These are phyloP conservation scores for Curvularia eragrostidis DNA, from an alignment of 2,329 filamentous ascomycete genomes.

Conservation along the genomic window DNA sequence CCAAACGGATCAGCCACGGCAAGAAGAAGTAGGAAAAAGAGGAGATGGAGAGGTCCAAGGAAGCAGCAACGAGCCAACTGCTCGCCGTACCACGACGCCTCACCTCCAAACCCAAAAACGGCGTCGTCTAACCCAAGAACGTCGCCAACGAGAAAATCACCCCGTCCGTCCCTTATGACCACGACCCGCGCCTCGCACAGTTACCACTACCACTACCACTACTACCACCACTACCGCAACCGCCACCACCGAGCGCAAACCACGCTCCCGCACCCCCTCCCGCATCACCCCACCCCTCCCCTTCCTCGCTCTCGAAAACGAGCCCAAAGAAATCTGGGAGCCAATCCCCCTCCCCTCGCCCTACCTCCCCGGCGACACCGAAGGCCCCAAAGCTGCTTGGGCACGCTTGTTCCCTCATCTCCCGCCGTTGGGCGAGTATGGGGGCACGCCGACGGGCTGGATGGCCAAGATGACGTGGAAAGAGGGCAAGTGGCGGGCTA, in stretches of 20 bases:
- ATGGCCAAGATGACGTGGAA: slow-evolving; percentile 7
- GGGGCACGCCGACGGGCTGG: background rate
- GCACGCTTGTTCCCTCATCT: background rate
- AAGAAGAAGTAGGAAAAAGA: too few species aligned
- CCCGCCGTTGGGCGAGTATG: background rate
- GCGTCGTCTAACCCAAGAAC: background rate
- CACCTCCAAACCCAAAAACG: background rate
- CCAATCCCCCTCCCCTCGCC: background rate
- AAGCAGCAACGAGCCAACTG: background rate
- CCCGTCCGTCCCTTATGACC: too few species aligned
- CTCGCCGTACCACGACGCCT: background rate
- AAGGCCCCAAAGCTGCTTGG: slow-evolving; percentile 1
- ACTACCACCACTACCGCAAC: too few species aligned
- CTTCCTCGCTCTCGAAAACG: background rate
- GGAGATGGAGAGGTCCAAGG: background rate
- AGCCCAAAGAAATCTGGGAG: background rate
- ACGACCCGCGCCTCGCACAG: too few species aligned
- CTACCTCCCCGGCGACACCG: background rate
- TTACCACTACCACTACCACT: background rate
- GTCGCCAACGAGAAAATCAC: too few species aligned
- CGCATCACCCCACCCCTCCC: rapidly evolving
- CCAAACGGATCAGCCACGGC: background rate
- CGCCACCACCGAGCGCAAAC: background rate
- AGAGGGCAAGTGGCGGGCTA: background rate
- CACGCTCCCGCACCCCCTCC: background rate